Conservation (phyloP, 352 stramenopile species). For the Globisporangium cystogenes region DNA sequence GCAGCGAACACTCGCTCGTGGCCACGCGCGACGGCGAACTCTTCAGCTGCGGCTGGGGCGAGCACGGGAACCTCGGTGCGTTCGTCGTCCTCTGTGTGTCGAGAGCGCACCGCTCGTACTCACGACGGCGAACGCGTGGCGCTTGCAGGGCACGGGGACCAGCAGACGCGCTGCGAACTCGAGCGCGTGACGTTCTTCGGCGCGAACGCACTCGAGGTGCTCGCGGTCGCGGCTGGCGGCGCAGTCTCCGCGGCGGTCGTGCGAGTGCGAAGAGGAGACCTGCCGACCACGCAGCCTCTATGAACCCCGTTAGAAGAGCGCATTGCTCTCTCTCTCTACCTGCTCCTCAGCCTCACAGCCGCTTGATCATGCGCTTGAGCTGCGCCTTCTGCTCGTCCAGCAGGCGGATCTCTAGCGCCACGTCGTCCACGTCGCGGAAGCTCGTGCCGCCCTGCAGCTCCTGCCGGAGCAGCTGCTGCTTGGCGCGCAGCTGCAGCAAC, state of each 20-base stretch:
- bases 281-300: not conserved
- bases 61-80: constrained; percentile 81
- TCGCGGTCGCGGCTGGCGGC: constrained; percentile 35
- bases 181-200: constrained; percentile 48
- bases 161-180: constrained; percentile 27
- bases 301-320: not conserved
- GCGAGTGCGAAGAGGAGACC: not conserved
- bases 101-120: not conserved
- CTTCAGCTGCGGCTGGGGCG: constrained; percentile 77
- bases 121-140: not conserved
- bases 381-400: constrained; percentile 53
- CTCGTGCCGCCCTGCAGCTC: constrained; percentile 11
- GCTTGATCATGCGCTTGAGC: constrained; percentile 41
- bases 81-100: not conserved
- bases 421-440: constrained; percentile 21
- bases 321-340: not conserved
- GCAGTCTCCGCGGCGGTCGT: constrained; percentile 61
- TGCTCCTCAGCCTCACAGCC: constrained; percentile 16
- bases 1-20: constrained; percentile 70
- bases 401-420: constrained; percentile 44
- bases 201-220: constrained; percentile 19
- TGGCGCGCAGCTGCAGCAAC: constrained; percentile 25
- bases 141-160: constrained; percentile 49
- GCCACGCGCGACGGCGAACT: constrained; percentile 42
- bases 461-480: constrained; percentile 26